Base-by-base conservation (phyloP, 108 stramenopile species). In the Skeletonema costatum region DNA sequence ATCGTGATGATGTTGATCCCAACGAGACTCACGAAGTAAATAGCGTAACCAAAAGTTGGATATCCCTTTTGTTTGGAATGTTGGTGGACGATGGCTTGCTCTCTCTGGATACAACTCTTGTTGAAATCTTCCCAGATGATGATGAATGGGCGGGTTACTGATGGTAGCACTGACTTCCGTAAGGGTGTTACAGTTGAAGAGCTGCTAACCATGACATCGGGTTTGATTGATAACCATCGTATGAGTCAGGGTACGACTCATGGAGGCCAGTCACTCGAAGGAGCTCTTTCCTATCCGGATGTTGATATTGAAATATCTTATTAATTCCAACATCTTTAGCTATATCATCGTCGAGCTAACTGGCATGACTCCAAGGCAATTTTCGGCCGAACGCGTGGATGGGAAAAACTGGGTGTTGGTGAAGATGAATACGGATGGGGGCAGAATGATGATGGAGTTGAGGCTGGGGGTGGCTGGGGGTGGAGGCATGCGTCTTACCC, bases 191-290 rank as follows among this genome's bases (percentile, higher is more conserved):
- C 74, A 5, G 31, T 75, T 2, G 67, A 75, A 19, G 66, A 68
- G 50, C 7, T 75, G 48, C 61, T 75, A 5, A 75, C 74, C 46
- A 75, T 75, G 74, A 53, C 74, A 30, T 75, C 74, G 7, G 61
- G 74, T 16, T 30, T 75, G 0, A 13, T 42, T 12, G 25, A n/a
- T n/a, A n/a, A n/a, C 10, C 35, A 36, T 36, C 35, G 5, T 3
- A 5, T 36, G 3, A n/a, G n/a, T n/a, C n/a, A n/a, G n/a, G n/a
- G n/a, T n/a, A 1, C 5, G 35, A 36, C 35, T 7, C 35, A 36
- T 36, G 60, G 60, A 1, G 60, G 60, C 60, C 1, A 4, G 13
- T 30, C 60, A 33, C 9, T 68, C 5, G 10, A 5, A 16, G 51
- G 50, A 1, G 50, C 66, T 30, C 60, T 71, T 2, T 14, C 38